These are phyloP conservation scores for Boletus semigastroideus DNA, from an alignment of 1,284 basidiomycete genomes.

Conservation along the genomic window DNA sequence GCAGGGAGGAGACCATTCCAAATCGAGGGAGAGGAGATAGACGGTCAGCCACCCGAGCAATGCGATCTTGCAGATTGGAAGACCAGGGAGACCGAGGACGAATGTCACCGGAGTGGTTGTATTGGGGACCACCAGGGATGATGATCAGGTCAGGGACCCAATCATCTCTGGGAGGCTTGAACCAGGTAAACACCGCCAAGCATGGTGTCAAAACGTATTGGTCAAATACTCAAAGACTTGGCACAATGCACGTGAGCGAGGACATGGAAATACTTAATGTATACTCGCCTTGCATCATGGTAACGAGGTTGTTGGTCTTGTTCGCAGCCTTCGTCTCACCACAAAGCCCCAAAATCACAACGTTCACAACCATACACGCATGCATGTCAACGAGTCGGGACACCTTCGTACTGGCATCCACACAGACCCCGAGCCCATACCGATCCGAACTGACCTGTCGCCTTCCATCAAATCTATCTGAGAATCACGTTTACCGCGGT, in stretches of 20 bases:
- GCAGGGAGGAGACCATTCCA: constrained; percentile 96
- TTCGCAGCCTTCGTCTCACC: constrained; percentile 99
- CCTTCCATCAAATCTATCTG: constrained; percentile 97
- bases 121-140: constrained; percentile 73
- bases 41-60: constrained; percentile 98
- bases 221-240: constrained; percentile 98
- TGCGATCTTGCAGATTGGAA: constrained; percentile 91
- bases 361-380: constrained; percentile 96
- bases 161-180: constrained; percentile 95
- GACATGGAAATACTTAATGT: background rate
- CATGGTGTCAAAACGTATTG: constrained; percentile 98
- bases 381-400: constrained; percentile 91
- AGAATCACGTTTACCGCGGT: constrained; percentile 97
- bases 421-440: constrained; percentile 95
- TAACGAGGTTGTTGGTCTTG: constrained; percentile 97
- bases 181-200: constrained; percentile 98
- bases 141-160: constrained; percentile 98
- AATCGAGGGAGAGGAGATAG: constrained; percentile 89
- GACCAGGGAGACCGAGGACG: constrained; percentile 92
- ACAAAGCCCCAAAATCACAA: constrained; percentile 98
- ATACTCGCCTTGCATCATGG: constrained; percentile 90
- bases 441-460: constrained; percentile 96
- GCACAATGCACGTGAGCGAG: constrained; percentile 5
- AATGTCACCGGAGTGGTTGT: constrained; percentile 95
- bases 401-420: constrained; percentile 98